Percentiles rank a stretch among this genome's conserved stretches.
These are phyloP conservation scores for Globisporangium nunn DNA, from an alignment of 352 stramenopile species.

Conservation along the genomic window DNA sequence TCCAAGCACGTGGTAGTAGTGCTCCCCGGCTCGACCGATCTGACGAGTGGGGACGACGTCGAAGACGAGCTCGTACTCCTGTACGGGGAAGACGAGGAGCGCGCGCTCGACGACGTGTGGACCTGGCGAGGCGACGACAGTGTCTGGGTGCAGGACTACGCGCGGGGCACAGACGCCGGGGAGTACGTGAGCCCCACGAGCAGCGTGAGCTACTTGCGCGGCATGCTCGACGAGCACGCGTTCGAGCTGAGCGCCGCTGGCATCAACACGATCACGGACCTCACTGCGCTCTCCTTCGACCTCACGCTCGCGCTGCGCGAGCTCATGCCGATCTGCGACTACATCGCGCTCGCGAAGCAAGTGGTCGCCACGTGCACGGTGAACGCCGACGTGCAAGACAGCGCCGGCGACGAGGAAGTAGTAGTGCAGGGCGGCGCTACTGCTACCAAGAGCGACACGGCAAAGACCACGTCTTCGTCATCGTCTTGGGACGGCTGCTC, in stretches of 20 bases:
- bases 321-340: conserved; percentile 64
- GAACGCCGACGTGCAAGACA: conserved; percentile 29
- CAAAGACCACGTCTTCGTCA: conserved; percentile 7
- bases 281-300: conserved; percentile 53
- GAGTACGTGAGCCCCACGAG: conserved; percentile 44
- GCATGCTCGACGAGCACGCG: conserved; percentile 46
- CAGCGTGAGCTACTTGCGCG: conserved; percentile 37
- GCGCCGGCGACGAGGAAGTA: conserved; percentile 21
- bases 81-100: conserved; percentile 57
- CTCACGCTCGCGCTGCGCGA: conserved; percentile 40
- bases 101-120: conserved; percentile 57
- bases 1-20: conserved; percentile 46
- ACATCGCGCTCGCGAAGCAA: conserved; percentile 52
- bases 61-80: conserved; percentile 51
- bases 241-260: conserved; percentile 41
- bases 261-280: conserved; percentile 75
- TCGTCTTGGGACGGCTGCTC: conserved; percentile 49
- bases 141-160: conserved; percentile 48
- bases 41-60: conserved; percentile 31
- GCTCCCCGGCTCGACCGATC: conserved; percentile 30
- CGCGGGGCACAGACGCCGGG: conserved; percentile 15
- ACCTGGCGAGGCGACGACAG: conserved; percentile 31
- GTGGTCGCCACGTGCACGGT: conserved; percentile 52
- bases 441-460: conserved; percentile 1
- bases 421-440: conserved; percentile 16